A percentile compares a stretch with the other conserved stretches of the same genome.
These are phyloP conservation scores for Chalciporus chontae DNA, from an alignment of 768 basidiomycete genomes.

Conservation along the genomic window DNA sequence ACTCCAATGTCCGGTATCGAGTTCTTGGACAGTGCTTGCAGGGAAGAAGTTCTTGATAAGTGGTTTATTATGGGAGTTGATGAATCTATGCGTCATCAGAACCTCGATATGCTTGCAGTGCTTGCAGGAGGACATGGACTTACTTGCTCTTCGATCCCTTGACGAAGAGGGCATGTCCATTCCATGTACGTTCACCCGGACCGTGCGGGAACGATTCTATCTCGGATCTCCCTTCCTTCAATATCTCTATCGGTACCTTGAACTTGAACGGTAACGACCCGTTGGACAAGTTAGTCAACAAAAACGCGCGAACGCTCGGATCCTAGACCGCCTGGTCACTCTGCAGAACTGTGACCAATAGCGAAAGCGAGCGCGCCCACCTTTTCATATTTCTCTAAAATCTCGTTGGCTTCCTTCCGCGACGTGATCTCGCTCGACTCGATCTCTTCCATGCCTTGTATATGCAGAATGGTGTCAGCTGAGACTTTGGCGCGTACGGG, in stretches of 20 bases:
- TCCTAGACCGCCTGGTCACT: conserved; percentile 48
- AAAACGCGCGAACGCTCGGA: conserved; percentile 69
- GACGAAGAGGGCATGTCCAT: conserved; percentile 65
- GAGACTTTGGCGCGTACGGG: conserved; percentile 59
- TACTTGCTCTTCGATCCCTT: conserved; percentile 78
- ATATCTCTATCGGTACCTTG: conserved; percentile 66
- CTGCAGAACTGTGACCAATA: too few species aligned
- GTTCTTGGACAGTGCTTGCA: conserved; percentile 49
- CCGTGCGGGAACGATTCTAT: conserved; percentile 78
- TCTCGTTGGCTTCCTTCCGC: conserved; percentile 66
- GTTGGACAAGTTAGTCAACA: conserved; percentile 73
- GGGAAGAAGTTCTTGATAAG: conserved; percentile 72
- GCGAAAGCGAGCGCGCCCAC: background rate
- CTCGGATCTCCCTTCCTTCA: conserved; percentile 57
- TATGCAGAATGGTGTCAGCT: conserved; percentile 62
- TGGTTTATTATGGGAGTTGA: conserved; percentile 68
- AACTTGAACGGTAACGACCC: conserved; percentile 50
- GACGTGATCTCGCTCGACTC: conserved; percentile 55
- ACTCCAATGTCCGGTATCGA: conserved; percentile 91
- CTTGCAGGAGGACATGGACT: conserved; percentile 18
- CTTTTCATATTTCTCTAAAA: conserved; percentile 59
- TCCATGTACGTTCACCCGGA: conserved; percentile 49
- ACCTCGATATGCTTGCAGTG: background rate
- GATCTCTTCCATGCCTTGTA: conserved; percentile 71
- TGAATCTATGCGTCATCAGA: conserved; percentile 46